These are phyloP conservation scores for Fusarium oxysporum DNA, from an alignment of 2,329 filamentous ascomycete species.

Conservation along the genomic window DNA sequence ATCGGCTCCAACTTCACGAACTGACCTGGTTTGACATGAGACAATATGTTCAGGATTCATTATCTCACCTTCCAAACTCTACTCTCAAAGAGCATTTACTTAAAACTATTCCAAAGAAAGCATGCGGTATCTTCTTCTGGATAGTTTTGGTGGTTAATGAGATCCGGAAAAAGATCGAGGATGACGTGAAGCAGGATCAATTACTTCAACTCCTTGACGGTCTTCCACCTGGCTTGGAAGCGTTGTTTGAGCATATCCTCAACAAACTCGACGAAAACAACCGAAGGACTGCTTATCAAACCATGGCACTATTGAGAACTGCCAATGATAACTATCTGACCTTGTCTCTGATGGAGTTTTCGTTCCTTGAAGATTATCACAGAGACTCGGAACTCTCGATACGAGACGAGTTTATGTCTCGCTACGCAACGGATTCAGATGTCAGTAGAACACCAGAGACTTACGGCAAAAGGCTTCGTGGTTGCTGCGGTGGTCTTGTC, in stretches of 20 bases:
- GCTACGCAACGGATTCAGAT: neutral
- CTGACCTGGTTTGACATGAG: slow-evolving; percentile 6
- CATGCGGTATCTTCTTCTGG: neutral
- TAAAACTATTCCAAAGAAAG: neutral
- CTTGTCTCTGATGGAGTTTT: neutral
- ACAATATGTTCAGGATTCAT: neutral
- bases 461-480: neutral
- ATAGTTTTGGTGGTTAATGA: neutral
- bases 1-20: neutral
- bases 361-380: slow-evolving; percentile 4
- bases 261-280: neutral
- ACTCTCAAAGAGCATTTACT: neutral
- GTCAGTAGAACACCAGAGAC: neutral
- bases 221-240: neutral
- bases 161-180: neutral
- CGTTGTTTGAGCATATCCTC: neutral
- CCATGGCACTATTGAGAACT: neutral
- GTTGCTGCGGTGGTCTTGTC: neutral
- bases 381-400: neutral
- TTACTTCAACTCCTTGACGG: neutral
- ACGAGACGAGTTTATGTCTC: neutral
- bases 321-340: neutral
- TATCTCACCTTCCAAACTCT: neutral
- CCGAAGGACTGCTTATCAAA: neutral
- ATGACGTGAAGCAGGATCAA: neutral